phyloP scores from a whole-genome alignment of 2,329 filamentous ascomycete species.

The Ophiostoma sp. region DNA sequence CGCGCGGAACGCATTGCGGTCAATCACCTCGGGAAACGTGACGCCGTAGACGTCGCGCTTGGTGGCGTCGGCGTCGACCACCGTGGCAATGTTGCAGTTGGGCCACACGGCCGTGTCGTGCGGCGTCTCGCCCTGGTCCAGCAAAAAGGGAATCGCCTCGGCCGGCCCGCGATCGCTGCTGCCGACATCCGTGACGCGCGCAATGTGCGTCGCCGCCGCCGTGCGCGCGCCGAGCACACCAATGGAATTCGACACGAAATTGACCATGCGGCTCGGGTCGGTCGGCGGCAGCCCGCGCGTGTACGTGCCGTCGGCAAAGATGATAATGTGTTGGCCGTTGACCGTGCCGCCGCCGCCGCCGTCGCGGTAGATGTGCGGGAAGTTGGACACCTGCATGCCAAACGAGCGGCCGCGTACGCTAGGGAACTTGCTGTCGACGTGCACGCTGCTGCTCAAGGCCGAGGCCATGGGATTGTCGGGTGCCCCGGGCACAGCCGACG shows the following conservation, averaged over 20 bases:
- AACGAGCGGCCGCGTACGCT: constrained; percentile 19
- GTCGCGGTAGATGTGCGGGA: constrained; percentile 27
- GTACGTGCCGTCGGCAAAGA: constrained; percentile 27
- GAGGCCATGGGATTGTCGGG: background rate
- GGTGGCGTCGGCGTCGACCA: background rate
- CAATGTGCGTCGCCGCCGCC: background rate
- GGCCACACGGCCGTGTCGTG: constrained; percentile 24
- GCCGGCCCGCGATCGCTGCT: constrained; percentile 12
- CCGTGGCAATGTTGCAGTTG: constrained; percentile 26
- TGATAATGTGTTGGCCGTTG: constrained; percentile 25
- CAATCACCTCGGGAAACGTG: constrained; percentile 26
- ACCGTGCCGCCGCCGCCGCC: constrained; percentile 28
- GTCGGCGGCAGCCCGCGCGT: constrained; percentile 25
- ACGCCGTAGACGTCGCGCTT: constrained; percentile 14
- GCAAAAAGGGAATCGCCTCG: constrained; percentile 22
- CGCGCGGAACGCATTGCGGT: constrained; percentile 23
- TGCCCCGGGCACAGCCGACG: background rate
- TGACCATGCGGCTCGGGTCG: constrained; percentile 21
- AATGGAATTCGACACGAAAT: constrained; percentile 27
- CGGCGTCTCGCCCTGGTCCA: constrained; percentile 20
- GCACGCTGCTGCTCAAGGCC: background rate
- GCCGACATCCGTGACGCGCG: constrained; percentile 21
- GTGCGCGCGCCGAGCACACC: constrained; percentile 17
- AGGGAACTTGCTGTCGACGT: constrained; percentile 19
- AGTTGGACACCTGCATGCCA: constrained; percentile 26